Evolutionary conservation across 306 rosid genomes (phyloP).

Genomic region (Castanea mollissima): DNA sequence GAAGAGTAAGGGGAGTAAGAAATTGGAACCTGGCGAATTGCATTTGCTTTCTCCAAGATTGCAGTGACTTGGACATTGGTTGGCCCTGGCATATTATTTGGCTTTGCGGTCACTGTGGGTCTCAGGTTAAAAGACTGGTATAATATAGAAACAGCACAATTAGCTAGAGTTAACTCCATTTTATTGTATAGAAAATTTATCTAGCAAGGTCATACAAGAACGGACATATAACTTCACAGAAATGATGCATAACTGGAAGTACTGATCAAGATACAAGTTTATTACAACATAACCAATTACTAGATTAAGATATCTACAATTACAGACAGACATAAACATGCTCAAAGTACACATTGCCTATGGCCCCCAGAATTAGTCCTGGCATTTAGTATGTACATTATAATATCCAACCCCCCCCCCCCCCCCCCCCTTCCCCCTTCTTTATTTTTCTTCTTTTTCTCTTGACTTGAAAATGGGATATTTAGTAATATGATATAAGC

Average conservation of each 20-base stretch:
- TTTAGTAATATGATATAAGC: not conserved
- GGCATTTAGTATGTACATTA: not conserved
- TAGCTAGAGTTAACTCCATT: slow-evolving; percentile 7
- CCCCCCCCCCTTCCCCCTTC: too few species aligned
- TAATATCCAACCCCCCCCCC: too few species aligned
- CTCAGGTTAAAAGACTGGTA: slow-evolving; percentile 87
- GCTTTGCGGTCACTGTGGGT: slow-evolving; percentile 59
- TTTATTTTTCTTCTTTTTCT: too few species aligned
- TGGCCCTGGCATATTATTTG: slow-evolving; percentile 40
- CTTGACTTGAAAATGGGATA: not conserved
- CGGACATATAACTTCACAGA: not conserved
- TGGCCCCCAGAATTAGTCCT: not conserved
- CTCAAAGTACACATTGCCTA: not conserved
- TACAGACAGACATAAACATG: not conserved
- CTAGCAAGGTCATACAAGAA: not conserved
- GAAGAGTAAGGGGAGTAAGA: not conserved
- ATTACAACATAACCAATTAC: not conserved
- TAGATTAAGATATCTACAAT: not conserved
- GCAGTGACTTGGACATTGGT: slow-evolving; percentile 77
- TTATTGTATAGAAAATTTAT: not conserved
- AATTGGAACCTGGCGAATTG: slow-evolving; percentile 85
- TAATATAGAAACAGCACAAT: slow-evolving; percentile 13
- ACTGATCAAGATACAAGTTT: not conserved
- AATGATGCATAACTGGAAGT: not conserved
- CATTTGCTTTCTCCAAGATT: slow-evolving; percentile 92